A percentile compares a stretch with the other conserved stretches of the same genome.
These are phyloP conservation scores for Kodamaea anthophila DNA, from an alignment of 1,139 yeast species.

Conservation along the genomic window DNA sequence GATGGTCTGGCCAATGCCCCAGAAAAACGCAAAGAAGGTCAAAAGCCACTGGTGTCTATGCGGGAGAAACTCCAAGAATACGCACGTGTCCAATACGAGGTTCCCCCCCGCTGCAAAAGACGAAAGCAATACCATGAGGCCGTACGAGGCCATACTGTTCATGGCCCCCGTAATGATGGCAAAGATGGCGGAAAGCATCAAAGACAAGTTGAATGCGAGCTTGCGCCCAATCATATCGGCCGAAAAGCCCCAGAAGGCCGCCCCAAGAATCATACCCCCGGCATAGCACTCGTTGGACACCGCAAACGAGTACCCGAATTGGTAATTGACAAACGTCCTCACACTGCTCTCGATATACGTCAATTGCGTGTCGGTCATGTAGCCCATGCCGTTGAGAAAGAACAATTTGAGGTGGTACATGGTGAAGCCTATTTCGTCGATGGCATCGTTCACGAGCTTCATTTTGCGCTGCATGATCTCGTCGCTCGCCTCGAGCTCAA, in stretches of 20 bases:
- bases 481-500: slow-evolving; percentile 20
- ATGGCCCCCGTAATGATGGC: slow-evolving; percentile 24
- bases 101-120: slow-evolving; percentile 27
- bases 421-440: slow-evolving; percentile 49
- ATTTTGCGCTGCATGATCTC: slow-evolving; percentile 29
- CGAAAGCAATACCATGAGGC: slow-evolving; percentile 19
- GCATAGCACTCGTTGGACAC: slow-evolving; percentile 21
- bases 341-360: slow-evolving; percentile 36
- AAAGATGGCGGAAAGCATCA: slow-evolving; percentile 18
- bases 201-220: slow-evolving; percentile 32
- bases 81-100: slow-evolving; percentile 26
- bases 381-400: slow-evolving; percentile 55
- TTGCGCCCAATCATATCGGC: slow-evolving; percentile 23
- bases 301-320: slow-evolving; percentile 32
- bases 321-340: slow-evolving; percentile 36
- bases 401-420: slow-evolving; percentile 38
- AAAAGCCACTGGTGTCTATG: slow-evolving; percentile 28
- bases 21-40: slow-evolving; percentile 31
- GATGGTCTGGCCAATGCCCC: slow-evolving; percentile 33
- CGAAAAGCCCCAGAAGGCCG: slow-evolving; percentile 26
- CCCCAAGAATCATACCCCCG: slow-evolving; percentile 51
- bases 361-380: slow-evolving; percentile 57
- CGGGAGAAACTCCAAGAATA: slow-evolving; percentile 25
- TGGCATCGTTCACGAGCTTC: slow-evolving; percentile 37
- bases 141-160: slow-evolving; percentile 25